Conservation (phyloP, 1,139 yeast species). For the Candida tropicalis region DNA sequence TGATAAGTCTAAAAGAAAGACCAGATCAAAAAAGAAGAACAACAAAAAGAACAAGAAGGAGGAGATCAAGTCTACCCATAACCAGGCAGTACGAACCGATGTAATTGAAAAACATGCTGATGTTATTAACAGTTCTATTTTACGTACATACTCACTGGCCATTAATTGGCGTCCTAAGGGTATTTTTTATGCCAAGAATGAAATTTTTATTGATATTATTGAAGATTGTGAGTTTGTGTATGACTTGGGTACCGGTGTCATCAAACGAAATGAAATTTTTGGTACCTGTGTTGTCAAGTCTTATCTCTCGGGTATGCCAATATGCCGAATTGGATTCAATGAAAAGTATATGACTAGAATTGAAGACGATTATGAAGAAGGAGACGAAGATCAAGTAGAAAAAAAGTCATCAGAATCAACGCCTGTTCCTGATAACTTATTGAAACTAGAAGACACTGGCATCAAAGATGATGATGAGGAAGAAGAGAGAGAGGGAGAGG, state of each 20-base stretch:
- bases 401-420: not conserved
- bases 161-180: constrained; percentile 54
- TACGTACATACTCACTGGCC: constrained; percentile 44
- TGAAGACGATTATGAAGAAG: constrained; percentile 22
- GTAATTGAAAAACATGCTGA: constrained; percentile 28
- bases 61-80: constrained; percentile 40
- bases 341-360: constrained; percentile 36
- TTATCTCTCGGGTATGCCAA: constrained; percentile 51
- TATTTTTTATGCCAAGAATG: constrained; percentile 49
- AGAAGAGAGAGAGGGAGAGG: constrained; percentile 1
- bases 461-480: constrained; percentile 23
- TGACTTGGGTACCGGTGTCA: constrained; percentile 33
- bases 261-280: constrained; percentile 37
- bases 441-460: constrained; percentile 18
- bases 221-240: constrained; percentile 44
- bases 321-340: constrained; percentile 46
- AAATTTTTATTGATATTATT: constrained; percentile 45
- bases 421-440: constrained; percentile 22
- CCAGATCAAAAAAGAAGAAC: constrained; percentile 14
- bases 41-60: constrained; percentile 19
- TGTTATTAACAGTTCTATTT: constrained; percentile 60
- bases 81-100: constrained; percentile 41
- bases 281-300: constrained; percentile 44
- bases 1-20: constrained; percentile 15
- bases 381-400: constrained; percentile 12